Conservation (phyloP, 1,139 yeast species). For the Hyphopichia fennica region DNA sequence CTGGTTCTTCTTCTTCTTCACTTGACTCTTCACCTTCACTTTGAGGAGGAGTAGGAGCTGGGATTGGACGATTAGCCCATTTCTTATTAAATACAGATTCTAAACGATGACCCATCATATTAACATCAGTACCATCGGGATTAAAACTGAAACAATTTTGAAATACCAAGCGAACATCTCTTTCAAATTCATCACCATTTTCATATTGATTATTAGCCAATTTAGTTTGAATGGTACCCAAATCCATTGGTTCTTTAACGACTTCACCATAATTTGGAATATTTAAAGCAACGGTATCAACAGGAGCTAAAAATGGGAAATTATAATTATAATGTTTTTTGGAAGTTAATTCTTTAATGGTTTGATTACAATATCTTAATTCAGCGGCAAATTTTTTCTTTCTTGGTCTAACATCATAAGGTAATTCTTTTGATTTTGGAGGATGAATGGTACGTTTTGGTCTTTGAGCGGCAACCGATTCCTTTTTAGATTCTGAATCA, state of each 20-base stretch:
- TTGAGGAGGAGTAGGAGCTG: slow-evolving; percentile 54
- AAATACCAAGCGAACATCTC: slow-evolving; percentile 80
- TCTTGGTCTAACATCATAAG: slow-evolving; percentile 86
- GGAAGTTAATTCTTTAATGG: slow-evolving; percentile 75
- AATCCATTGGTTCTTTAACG: slow-evolving; percentile 93
- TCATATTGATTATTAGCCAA: slow-evolving; percentile 85
- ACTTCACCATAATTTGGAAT: slow-evolving; percentile 87
- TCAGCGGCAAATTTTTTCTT: slow-evolving; percentile 92
- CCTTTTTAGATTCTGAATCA: slow-evolving; percentile 44
- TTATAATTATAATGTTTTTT: slow-evolving; percentile 84
- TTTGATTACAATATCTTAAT: slow-evolving; percentile 79
- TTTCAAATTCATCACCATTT: slow-evolving; percentile 83
- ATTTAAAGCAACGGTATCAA: slow-evolving; percentile 90
- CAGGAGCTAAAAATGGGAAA: slow-evolving; percentile 91
- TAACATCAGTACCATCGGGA: slow-evolving; percentile 95
- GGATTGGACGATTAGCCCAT: slow-evolving; percentile 88
- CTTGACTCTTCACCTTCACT: slow-evolving; percentile 34
- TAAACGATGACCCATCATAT: slow-evolving; percentile 89
- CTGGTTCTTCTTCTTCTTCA: slow-evolving; percentile 63
- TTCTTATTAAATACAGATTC: slow-evolving; percentile 83
- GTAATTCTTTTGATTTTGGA: slow-evolving; percentile 91
- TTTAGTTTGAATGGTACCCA: slow-evolving; percentile 80
- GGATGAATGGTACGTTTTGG: slow-evolving; percentile 97
- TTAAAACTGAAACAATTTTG: slow-evolving; percentile 87
- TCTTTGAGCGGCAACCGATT: slow-evolving; percentile 54